phyloP scores from a whole-genome alignment of 1,284 basidiomycete genomes.

The Irpex sp. region DNA sequence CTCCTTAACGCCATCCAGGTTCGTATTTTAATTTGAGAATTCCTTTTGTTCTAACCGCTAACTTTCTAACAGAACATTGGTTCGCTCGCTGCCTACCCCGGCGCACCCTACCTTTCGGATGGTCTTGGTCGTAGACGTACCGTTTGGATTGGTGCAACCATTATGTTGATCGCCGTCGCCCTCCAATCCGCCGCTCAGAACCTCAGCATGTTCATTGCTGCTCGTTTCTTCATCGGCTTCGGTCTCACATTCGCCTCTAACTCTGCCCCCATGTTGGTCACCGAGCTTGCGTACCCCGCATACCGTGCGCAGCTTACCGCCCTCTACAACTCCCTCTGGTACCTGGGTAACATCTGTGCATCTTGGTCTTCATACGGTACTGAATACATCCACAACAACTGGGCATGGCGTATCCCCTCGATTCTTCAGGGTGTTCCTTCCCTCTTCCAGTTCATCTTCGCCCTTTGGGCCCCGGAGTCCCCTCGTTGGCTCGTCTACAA shows the following conservation, averaged over 20 bases:
- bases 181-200: slow-evolving; percentile 70
- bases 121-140: slow-evolving; percentile 59
- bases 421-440: slow-evolving; percentile 63
- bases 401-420: slow-evolving; percentile 77
- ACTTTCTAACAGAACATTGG: slow-evolving; percentile 53
- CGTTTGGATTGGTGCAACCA: slow-evolving; percentile 58
- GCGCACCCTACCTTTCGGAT: slow-evolving; percentile 70
- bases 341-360: slow-evolving; percentile 70
- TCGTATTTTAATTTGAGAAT: background rate
- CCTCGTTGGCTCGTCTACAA: slow-evolving; percentile 70
- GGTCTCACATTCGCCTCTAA: slow-evolving; percentile 74
- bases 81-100: slow-evolving; percentile 59
- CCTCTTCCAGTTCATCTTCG: slow-evolving; percentile 52
- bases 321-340: slow-evolving; percentile 79
- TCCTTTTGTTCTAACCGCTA: slow-evolving; percentile 5
- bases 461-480: slow-evolving; percentile 67
- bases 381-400: slow-evolving; percentile 57
- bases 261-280: slow-evolving; percentile 71
- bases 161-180: slow-evolving; percentile 66
- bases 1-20: slow-evolving; percentile 77
- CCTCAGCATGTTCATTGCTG: slow-evolving; percentile 79
- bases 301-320: slow-evolving; percentile 73
- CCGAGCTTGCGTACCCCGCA: slow-evolving; percentile 74
- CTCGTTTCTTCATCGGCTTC: slow-evolving; percentile 78
- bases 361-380: slow-evolving; percentile 78